These are phyloP conservation scores for Apiospora kogelbergensis DNA, from an alignment of 2,329 filamentous ascomycete genomes.

Conservation along the genomic window DNA sequence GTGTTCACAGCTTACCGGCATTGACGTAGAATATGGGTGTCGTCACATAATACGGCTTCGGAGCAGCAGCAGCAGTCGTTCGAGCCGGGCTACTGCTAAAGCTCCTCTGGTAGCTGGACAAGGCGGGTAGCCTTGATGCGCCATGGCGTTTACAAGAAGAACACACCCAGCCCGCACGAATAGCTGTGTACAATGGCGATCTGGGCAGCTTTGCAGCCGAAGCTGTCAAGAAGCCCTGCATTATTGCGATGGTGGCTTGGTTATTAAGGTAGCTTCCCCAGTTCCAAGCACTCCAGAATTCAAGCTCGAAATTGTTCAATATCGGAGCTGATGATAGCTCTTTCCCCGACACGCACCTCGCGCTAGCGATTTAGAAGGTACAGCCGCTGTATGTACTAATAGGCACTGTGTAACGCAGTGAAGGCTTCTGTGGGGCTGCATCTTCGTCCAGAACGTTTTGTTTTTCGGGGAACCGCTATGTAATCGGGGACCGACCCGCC, in stretches of 20 bases:
- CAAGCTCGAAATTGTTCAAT: not conserved
- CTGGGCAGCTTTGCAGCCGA: constrained; percentile 1
- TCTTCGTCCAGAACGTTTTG: not conserved
- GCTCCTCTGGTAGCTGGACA: constrained; percentile 7
- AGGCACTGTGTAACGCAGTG: not conserved
- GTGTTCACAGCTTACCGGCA: constrained; percentile 59
- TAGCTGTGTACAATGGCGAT: not conserved
- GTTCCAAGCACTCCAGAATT: not conserved
- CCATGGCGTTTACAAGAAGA: not conserved
- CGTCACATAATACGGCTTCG: constrained; percentile 94
- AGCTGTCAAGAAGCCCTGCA: constrained; percentile 7
- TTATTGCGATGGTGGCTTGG: constrained; percentile 1
- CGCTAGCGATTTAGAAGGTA: not conserved
- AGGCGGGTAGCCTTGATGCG: not conserved
- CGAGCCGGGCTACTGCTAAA: constrained; percentile 18
- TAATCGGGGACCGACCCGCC: not conserved
- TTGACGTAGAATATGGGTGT: constrained; percentile 99
- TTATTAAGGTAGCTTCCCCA: not conserved
- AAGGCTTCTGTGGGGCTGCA: not conserved
- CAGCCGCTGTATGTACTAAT: not conserved
- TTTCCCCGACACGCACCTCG: not conserved
- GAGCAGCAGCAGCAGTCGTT: constrained; percentile 53
- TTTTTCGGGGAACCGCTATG: not conserved
- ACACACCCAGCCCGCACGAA: constrained; percentile 4
- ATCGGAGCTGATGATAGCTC: not conserved